Evolutionary conservation across 75 land plant genomes (phyloP), one percentile per base, ranked within the genome.

Genomic region (Picea sitchensis): DNA sequence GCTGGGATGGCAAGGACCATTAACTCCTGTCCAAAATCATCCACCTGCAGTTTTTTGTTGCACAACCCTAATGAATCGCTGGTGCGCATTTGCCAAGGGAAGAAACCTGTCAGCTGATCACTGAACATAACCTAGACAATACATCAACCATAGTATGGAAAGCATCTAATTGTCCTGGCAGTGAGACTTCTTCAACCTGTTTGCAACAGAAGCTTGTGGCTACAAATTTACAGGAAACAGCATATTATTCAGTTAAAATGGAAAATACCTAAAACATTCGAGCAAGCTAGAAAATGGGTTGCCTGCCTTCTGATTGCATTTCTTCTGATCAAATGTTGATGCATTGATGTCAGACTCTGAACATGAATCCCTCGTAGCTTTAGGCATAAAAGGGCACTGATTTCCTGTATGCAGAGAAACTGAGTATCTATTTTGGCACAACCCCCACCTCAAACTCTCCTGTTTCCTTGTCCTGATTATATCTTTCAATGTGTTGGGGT

Each of bases 1-100:
- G 96, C 96, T 15, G 98, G 96, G 74, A 93, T 58, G 59, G 89
- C 83, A 81, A 94, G 95, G 77, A 78, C n/a, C 7, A 80, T 14
- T 51, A 92, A 82, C 77, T 92, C 94, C 47, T 41, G 80, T 51
- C 14, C 58, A 36, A 83, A 58, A 72, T 58, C 62, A 61, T 76
- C 54, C 15, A 57, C 61, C n/a, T 30, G 77, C 36, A 76, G 26
- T 44, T 75, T 13, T 12, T 38, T 36, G 41, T 36, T 67, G 44
- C 41, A 34, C 63, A 30, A 9, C 11, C 56, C 56, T 9, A 51
- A 51, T 51, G 69, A 65, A 32, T 32, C 18, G 17, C 69, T 65
- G 38, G 34, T 32, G 56, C 56, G 11, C 56, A 51, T 51, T 51
- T 51, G 56, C 56, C 56, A 51, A 34, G 0, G 44, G n/a, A 17